phyloP scores from a whole-genome alignment of 2,329 filamentous ascomycete genomes.

The Verticillium nubilum region DNA sequence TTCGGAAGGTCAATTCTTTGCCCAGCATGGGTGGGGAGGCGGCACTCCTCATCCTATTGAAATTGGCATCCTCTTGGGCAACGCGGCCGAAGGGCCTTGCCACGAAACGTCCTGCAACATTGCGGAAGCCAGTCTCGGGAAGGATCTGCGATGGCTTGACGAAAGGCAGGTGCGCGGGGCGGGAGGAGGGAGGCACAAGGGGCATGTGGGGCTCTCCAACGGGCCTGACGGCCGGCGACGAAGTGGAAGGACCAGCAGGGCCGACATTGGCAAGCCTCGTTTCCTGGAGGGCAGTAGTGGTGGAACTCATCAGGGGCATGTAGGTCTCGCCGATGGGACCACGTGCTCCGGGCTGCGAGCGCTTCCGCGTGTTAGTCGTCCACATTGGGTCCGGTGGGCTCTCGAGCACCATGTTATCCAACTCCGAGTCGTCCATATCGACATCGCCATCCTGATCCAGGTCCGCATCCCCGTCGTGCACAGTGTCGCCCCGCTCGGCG shows the following conservation, averaged over 20 bases:
- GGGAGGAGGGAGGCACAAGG: not conserved
- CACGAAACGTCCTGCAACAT: slow-evolving; percentile 25
- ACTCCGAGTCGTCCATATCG: slow-evolving; percentile 17
- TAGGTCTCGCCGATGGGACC: slow-evolving; percentile 11
- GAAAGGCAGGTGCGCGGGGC: not conserved
- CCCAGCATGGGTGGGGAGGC: slow-evolving; percentile 85
- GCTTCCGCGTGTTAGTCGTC: slow-evolving; percentile 27
- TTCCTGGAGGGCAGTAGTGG: slow-evolving; percentile 2
- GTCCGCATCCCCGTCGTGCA: slow-evolving; percentile 14
- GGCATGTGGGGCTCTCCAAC: slow-evolving; percentile 8
- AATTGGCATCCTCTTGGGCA: slow-evolving; percentile 30
- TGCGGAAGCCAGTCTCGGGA: slow-evolving; percentile 35
- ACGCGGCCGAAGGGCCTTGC: slow-evolving; percentile 36
- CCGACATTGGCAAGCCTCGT: slow-evolving; percentile 4
- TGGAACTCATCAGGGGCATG: slow-evolving; percentile 10
- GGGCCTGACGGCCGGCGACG: slow-evolving; percentile 3
- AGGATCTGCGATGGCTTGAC: slow-evolving; percentile 23
- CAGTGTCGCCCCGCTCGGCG: slow-evolving; percentile 29
- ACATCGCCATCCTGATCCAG: slow-evolving; percentile 11
- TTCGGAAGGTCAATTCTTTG: slow-evolving; percentile 71
- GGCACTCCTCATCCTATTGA: slow-evolving; percentile 43
- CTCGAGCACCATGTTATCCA: slow-evolving; percentile 35
- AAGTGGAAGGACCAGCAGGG: not conserved
- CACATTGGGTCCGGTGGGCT: slow-evolving; percentile 34
- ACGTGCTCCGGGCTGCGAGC: not conserved